Conservation (phyloP, 768 basidiomycete species). For the Nidularia pulvinata region DNA sequence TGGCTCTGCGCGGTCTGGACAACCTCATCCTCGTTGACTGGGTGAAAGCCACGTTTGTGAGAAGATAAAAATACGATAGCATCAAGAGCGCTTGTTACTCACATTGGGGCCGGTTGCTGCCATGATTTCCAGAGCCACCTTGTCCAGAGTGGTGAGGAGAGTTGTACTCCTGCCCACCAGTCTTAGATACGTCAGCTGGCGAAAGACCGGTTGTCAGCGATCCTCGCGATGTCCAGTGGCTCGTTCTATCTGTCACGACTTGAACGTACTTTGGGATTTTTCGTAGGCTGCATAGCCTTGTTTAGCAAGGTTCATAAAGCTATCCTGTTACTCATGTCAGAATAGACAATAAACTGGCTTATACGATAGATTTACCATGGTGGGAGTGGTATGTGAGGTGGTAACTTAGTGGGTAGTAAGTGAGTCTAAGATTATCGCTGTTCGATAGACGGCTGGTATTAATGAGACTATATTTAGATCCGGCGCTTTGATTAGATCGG, state of each 20-base stretch:
- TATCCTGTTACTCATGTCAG: conserved; percentile 44
- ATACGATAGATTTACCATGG: conserved; percentile 3
- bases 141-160: conserved; percentile 45
- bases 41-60: too few relatives aligned
- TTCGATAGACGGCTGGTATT: too few relatives aligned
- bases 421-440: too few relatives aligned
- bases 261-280: conserved; percentile 40
- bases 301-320: conserved; percentile 70
- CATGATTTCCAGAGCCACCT: conserved; percentile 10
- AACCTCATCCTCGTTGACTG: conserved; percentile 69
- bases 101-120: conserved; percentile 24
- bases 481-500: too few relatives aligned
- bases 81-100: too few relatives aligned
- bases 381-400: too few relatives aligned
- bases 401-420: too few relatives aligned
- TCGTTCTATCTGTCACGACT: conserved; percentile 1
- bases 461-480: too few relatives aligned
- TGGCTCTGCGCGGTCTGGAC: conserved; percentile 52
- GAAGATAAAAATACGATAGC: too few relatives aligned
- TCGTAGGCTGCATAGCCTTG: conserved; percentile 58
- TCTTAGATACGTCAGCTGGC: conserved; percentile 45
- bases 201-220: conserved; percentile 12
- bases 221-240: conserved; percentile 4
- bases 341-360: background rate
- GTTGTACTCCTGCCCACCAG: conserved; percentile 68